Percentiles rank a stretch among this genome's conserved stretches.
Conservation (phyloP, 495 filamentous ascomycete genomes). For the Astrothelium macrocarpum region DNA sequence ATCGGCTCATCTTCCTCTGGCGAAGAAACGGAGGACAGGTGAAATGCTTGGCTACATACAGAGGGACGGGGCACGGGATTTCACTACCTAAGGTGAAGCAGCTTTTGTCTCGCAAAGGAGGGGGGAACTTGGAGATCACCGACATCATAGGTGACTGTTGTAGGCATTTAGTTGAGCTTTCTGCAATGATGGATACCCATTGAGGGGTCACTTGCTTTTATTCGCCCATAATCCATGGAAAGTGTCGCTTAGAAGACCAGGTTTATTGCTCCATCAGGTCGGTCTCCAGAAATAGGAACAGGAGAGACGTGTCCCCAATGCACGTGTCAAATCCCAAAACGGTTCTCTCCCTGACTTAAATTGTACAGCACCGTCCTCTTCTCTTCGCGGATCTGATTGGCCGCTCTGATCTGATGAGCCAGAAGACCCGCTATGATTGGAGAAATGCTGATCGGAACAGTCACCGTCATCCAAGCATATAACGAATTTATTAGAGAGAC, state of each 20-base stretch:
- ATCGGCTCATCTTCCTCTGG: slow-evolving; percentile 40
- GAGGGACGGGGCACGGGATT: slow-evolving; percentile 44
- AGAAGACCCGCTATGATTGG: slow-evolving; percentile 12
- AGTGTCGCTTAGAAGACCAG: slow-evolving; percentile 17
- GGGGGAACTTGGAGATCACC: slow-evolving; percentile 8
- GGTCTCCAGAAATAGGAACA: slow-evolving; percentile 15
- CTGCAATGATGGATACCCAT: background rate
- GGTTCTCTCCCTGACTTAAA: background rate
- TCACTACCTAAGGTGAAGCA: slow-evolving; percentile 40
- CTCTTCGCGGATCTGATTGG: slow-evolving; percentile 11
- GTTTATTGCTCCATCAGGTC: slow-evolving; percentile 18
- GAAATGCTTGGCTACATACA: slow-evolving; percentile 44
- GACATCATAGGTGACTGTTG: slow-evolving; percentile 12
- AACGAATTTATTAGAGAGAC: slow-evolving; percentile 9
- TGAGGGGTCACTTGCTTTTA: slow-evolving; percentile 12
- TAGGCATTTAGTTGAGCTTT: slow-evolving; percentile 11
- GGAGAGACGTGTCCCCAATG: slow-evolving; percentile 4
- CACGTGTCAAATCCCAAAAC: background rate
- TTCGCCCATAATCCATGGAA: slow-evolving; percentile 10
- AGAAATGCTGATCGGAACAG: slow-evolving; percentile 7
- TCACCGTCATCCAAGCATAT: slow-evolving; percentile 8
- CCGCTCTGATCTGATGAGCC: slow-evolving; percentile 8
- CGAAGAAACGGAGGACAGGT: slow-evolving; percentile 2
- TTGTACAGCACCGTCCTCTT: slow-evolving; percentile 9
- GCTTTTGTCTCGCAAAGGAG: slow-evolving; percentile 7